Conservation (phyloP, 2,329 filamentous ascomycete genomes). For the Colletotrichum higginsianum region DNA sequence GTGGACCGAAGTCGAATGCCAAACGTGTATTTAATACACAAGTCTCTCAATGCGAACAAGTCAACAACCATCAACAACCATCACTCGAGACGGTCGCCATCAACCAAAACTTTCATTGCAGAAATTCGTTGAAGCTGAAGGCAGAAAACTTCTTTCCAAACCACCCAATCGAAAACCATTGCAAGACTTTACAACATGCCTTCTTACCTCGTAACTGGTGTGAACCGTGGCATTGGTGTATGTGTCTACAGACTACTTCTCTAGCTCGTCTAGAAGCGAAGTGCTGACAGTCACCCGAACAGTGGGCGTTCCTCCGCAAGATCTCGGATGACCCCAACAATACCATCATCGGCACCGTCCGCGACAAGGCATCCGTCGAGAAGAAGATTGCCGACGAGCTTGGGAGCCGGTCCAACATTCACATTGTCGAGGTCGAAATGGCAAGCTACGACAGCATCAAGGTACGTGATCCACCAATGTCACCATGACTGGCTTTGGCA, state of each 20-base stretch:
- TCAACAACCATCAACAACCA: too few relatives aligned
- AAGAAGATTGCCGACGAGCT: conserved; percentile 60
- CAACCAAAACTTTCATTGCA: neutral
- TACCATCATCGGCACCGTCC: conserved; percentile 63
- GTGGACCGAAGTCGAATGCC: neutral
- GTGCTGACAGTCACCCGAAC: neutral
- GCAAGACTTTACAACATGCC: neutral
- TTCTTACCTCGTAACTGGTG: conserved; percentile 24
- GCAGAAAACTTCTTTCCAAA: neutral
- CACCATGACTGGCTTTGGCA: neutral
- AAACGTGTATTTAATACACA: neutral
- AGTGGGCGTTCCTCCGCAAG: conserved; percentile 44
- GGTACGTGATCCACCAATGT: conserved; percentile 39
- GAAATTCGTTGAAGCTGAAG: too few relatives aligned
- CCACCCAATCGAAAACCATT: too few relatives aligned
- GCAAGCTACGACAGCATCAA: conserved; percentile 56
- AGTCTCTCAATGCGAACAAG: too few relatives aligned
- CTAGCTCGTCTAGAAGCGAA: too few relatives aligned
- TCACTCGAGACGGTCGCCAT: neutral
- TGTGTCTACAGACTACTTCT: neutral
- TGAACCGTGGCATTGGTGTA: conserved; percentile 23
- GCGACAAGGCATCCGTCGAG: conserved; percentile 61
- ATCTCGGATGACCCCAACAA: conserved; percentile 59
- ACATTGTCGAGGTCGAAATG: conserved; percentile 59
- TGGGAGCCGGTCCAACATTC: conserved; percentile 55